Evolutionary conservation across 805 yeast genomes (phyloP).

Genomic region (Suhomyces pyralidae): DNA sequence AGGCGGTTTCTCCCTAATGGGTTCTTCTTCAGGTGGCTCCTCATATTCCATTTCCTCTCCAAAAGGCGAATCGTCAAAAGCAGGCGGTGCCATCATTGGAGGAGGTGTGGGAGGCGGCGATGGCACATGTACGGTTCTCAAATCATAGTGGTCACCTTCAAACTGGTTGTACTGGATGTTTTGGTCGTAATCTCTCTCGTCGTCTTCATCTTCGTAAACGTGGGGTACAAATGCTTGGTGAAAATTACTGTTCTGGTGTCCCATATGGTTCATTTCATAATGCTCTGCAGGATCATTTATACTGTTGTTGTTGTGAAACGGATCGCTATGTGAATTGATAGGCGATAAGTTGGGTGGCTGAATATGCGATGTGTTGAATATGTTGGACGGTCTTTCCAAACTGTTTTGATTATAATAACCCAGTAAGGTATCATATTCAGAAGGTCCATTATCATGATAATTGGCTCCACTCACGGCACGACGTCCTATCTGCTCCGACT

Average conservation of each 20-base stretch:
- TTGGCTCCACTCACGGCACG: constrained; percentile 1
- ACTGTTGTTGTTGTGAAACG: constrained; percentile 8
- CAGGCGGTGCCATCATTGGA: constrained; percentile 11
- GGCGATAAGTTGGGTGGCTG: constrained; percentile 16
- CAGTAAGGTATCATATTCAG: constrained; percentile 19
- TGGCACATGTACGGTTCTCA: constrained; percentile 30
- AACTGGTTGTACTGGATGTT: constrained; percentile 37
- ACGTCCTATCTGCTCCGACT: background rate
- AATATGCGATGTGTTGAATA: constrained; percentile 23
- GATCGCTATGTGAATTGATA: constrained; percentile 13
- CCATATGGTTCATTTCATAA: constrained; percentile 11
- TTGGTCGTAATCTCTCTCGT: constrained; percentile 38
- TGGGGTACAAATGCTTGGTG: constrained; percentile 39
- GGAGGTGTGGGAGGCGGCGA: constrained; percentile 17
- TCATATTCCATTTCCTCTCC: constrained; percentile 24
- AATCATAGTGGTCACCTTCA: constrained; percentile 42
- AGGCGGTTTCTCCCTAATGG: constrained; percentile 32
- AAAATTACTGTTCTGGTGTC: constrained; percentile 17
- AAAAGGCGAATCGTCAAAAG: constrained; percentile 24
- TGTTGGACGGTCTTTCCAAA: constrained; percentile 21
- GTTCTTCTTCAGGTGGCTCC: constrained; percentile 34
- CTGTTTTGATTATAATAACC: constrained; percentile 20
- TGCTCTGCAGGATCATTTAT: constrained; percentile 3
- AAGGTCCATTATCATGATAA: background rate
- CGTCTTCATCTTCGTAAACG: constrained; percentile 39